These are phyloP conservation scores for Prunus armeniaca DNA, from an alignment of 306 rosid genomes.

Conservation along the genomic window DNA sequence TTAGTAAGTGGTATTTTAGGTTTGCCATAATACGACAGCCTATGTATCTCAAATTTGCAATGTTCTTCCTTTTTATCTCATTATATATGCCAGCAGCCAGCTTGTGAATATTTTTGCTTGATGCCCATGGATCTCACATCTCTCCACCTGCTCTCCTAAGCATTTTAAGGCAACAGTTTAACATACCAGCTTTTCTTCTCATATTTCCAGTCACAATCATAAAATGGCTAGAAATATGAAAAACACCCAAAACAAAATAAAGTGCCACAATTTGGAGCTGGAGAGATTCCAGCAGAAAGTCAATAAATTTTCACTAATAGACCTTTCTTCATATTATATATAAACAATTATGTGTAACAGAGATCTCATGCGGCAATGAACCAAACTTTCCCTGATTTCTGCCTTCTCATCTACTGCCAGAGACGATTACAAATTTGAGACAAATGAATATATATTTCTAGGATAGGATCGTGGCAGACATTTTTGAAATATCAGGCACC, in stretches of 20 bases:
- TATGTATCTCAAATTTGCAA: too few relatives aligned
- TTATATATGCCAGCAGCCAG: too few relatives aligned
- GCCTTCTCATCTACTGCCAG: not conserved
- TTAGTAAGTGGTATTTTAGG: too few relatives aligned
- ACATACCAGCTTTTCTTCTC: not conserved
- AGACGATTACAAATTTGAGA: not conserved
- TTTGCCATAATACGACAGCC: too few relatives aligned
- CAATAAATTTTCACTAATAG: too few relatives aligned
- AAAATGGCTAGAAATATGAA: not conserved
- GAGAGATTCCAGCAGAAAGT: not conserved
- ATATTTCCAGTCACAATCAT: not conserved
- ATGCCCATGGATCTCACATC: too few relatives aligned
- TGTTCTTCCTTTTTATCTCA: too few relatives aligned
- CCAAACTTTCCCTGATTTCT: constrained; percentile 6
- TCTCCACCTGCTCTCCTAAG: too few relatives aligned
- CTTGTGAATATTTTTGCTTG: too few relatives aligned
- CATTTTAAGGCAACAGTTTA: too few relatives aligned
- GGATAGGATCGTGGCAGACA: not conserved
- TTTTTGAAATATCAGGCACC: not conserved
- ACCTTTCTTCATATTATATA: constrained; percentile 5
- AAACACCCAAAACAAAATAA: too few relatives aligned
- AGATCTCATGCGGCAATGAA: not conserved
- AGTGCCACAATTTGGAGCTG: not conserved
- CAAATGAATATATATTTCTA: constrained; percentile 10
- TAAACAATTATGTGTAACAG: not conserved